Evolutionary conservation across 1,139 yeast genomes (phyloP).

Genomic region (Geotrichum citri-aurantii): DNA sequence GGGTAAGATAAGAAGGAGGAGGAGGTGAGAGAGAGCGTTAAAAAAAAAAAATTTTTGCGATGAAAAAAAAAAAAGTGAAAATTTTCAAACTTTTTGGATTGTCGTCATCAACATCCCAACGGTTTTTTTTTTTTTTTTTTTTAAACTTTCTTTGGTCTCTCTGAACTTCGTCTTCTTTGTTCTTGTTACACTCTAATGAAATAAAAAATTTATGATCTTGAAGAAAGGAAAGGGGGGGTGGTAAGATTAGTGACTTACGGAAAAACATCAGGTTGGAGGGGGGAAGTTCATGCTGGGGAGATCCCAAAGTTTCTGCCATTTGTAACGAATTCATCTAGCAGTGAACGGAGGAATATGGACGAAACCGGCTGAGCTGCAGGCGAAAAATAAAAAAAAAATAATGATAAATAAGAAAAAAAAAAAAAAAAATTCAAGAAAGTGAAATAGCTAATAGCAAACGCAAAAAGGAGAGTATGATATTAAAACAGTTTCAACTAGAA

Average conservation of each 20-base stretch:
- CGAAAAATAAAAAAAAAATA: background rate
- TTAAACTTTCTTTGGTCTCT: background rate
- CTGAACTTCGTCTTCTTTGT: background rate
- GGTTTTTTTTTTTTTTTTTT: slow-evolving; percentile 6
- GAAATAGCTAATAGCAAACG: no score
- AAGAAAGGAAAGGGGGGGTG: background rate
- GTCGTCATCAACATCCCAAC: slow-evolving; percentile 1
- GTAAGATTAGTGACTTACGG: slow-evolving; percentile 3
- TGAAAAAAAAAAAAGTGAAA: slow-evolving; percentile 5
- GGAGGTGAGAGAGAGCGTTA: background rate
- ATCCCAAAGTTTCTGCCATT: slow-evolving; percentile 6
- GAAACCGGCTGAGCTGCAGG: background rate
- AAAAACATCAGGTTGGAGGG: slow-evolving; percentile 8
- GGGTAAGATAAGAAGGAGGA: background rate
- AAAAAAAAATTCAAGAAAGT: background rate
- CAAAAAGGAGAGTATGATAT: no score
- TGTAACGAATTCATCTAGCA: slow-evolving; percentile 4
- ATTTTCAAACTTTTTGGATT: slow-evolving; percentile 16
- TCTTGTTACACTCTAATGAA: background rate
- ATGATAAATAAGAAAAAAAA: background rate
- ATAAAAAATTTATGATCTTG: no score
- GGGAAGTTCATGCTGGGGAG: slow-evolving; percentile 4
- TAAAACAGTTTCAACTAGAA: no score
- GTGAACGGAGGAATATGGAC: background rate
- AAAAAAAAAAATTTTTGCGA: background rate